phyloP scores from a whole-genome alignment of 495 filamentous ascomycete genomes.

The Zalerion maritima region DNA sequence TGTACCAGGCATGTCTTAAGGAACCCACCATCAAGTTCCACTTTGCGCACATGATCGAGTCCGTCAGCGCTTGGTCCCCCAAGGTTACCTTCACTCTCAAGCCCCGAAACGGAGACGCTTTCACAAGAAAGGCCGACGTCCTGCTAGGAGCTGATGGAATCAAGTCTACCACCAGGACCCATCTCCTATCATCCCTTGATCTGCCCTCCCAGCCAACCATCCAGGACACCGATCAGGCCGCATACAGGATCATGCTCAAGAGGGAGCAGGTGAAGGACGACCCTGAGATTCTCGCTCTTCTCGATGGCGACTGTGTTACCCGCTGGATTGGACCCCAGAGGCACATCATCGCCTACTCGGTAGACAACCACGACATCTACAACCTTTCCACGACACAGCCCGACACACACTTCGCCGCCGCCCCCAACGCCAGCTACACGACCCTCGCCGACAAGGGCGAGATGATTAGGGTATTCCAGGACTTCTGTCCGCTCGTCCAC shows the following conservation, averaged over 20 bases:
- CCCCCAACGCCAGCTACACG: conserved; percentile 62
- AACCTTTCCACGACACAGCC: conserved; percentile 66
- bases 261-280: conserved; percentile 51
- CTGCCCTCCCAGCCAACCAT: conserved; percentile 42
- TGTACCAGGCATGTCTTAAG: conserved; percentile 52
- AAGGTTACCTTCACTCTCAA: conserved; percentile 39
- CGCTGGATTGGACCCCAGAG: conserved; percentile 66
- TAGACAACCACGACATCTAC: conserved; percentile 61
- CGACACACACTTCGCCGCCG: conserved; percentile 55
- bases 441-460: conserved; percentile 52
- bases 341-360: conserved; percentile 75
- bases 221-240: conserved; percentile 61
- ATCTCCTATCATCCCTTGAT: conserved; percentile 43
- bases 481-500: conserved; percentile 59
- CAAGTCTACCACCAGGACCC: conserved; percentile 46
- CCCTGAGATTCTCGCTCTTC: conserved; percentile 49
- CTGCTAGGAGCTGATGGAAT: conserved; percentile 62
- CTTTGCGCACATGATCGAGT: conserved; percentile 41
- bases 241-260: conserved; percentile 73
- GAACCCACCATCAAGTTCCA: conserved; percentile 55
- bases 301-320: conserved; percentile 52
- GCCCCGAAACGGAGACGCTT: conserved; percentile 41
- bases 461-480: conserved; percentile 51
- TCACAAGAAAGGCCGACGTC: conserved; percentile 47
- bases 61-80: conserved; percentile 38